Base-by-base conservation (phyloP, 495 filamentous ascomycete species). In the Ascobolus immersus region DNA sequence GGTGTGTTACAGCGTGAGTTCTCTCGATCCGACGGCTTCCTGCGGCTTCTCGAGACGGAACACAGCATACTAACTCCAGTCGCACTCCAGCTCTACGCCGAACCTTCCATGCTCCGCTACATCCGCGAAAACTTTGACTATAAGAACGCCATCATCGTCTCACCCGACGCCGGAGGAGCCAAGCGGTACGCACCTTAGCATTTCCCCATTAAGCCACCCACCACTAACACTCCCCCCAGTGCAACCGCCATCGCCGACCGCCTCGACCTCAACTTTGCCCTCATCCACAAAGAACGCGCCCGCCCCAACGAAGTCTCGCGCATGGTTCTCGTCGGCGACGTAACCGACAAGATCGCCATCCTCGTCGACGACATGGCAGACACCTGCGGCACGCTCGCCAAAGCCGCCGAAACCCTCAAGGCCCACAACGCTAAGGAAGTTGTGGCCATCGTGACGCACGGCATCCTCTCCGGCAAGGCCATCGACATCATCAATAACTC, bases 221-320 rank as follows among this genome's bases (percentile, higher is more conserved):
- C 21, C 32, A 21, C 24, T n/a, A n/a, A n/a, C n/a, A n/a, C n/a
- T 23, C 11, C 9, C 25, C 34, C 34, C 30, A 72, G 82, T 51
- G 86, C 84, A 24, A 93, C 86, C n/a, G 78, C 73, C 6, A 92
- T 94, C 37, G 86, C 86, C 34, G 89, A 94, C 52, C 73, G 80
- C 15, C 68, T 96, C 29, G 80, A 93, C 48, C 70, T 82, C 34
- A 76, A 75, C 42, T 96, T 96, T 54, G 86, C 86, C n/a, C 69
- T 96, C 21, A 96, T 96, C 49, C 86, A 94, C 68, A 94, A 94
- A 57, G 84, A 94, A 56, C 80, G 86, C 34, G 74, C 82, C 1
- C 67, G 81, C 15, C 84, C 86, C 34, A 93, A 92, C 51, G 86
- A 92, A 53, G 84, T 94, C 40, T 79, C 75, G 14, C 76, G 76